A percentile compares a stretch with the other conserved stretches of the same genome.
Evolutionary conservation across 441 rosid species (phyloP).

Genomic region (Croton setiger): DNA sequence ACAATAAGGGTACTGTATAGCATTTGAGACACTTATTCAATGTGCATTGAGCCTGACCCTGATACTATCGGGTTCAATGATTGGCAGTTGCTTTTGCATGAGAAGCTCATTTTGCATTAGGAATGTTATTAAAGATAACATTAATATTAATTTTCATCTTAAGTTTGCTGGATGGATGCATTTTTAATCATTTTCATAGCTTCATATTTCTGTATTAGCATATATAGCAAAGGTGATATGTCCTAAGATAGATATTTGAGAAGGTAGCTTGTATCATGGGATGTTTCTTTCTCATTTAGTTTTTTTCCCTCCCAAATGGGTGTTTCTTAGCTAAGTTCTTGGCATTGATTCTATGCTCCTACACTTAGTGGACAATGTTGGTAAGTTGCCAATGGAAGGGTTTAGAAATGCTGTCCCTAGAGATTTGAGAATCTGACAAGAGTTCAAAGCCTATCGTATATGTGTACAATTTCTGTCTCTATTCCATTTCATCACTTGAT

Average conservation of each 20-base stretch:
- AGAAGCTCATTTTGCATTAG: not conserved
- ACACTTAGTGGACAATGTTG: not conserved
- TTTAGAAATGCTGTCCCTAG: not conserved
- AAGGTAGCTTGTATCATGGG: not conserved
- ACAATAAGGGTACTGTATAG: not conserved
- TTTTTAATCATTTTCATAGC: not conserved
- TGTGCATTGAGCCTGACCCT: not conserved
- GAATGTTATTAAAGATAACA: not conserved
- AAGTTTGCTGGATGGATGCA: not conserved
- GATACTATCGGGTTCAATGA: not conserved
- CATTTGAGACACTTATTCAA: not conserved
- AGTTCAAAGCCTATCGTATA: not conserved
- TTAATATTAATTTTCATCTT: not conserved
- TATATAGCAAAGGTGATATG: not conserved
- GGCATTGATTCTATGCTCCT: not conserved
- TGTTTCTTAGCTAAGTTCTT: not conserved
- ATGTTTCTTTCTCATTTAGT: not conserved
- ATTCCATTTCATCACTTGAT: not conserved
- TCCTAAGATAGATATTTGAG: not conserved
- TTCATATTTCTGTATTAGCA: not conserved
- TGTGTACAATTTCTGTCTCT: not conserved
- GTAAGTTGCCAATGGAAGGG: not conserved
- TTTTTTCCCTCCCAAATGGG: too few species aligned
- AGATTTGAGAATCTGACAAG: not conserved
- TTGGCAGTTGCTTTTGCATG: not conserved